Conservation (phyloP, 2,329 filamentous ascomycete species). For the Nannizziopsis arthrosporioides region DNA sequence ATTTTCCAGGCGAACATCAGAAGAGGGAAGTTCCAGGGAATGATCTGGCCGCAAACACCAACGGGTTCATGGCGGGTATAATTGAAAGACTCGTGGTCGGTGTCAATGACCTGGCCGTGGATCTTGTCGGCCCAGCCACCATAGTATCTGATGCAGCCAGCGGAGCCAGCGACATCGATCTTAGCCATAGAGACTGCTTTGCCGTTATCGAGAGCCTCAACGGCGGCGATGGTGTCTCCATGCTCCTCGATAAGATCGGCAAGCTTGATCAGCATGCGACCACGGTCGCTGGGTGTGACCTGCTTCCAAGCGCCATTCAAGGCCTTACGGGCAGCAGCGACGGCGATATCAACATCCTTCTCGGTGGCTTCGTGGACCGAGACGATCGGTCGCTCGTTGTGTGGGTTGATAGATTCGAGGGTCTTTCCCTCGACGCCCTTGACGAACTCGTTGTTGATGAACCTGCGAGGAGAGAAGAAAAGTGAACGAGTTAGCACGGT, state of each 20-base stretch:
- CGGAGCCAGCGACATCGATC: conserved; percentile 59
- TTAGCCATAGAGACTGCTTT: conserved; percentile 41
- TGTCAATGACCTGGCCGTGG: conserved; percentile 74
- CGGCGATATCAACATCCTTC: conserved; percentile 64
- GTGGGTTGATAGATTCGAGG: conserved; percentile 84
- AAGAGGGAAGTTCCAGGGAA: conserved; percentile 80
- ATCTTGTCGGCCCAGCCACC: conserved; percentile 94
- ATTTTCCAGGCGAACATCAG: conserved; percentile 73
- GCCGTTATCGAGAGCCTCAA: conserved; percentile 61
- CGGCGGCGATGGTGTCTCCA: conserved; percentile 59
- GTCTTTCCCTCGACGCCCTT: conserved; percentile 74
- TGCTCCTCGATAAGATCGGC: conserved; percentile 73
- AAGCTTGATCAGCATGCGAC: conserved; percentile 59
- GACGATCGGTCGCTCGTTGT: conserved; percentile 73
- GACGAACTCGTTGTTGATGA: conserved; percentile 73
- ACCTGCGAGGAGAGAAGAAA: conserved; percentile 32
- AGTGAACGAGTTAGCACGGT: neutral
- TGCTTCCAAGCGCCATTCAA: conserved; percentile 63
- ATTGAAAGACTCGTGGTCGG: conserved; percentile 65
- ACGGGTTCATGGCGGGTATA: conserved; percentile 71
- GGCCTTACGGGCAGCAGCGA: conserved; percentile 72
- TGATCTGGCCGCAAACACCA: conserved; percentile 76
- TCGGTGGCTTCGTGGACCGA: conserved; percentile 75
- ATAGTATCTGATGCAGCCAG: conserved; percentile 71
- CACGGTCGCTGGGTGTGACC: conserved; percentile 58